A percentile compares a stretch with the other conserved stretches of the same genome.
These are phyloP conservation scores for Xerocomellus chrysenteron DNA, from an alignment of 768 basidiomycete genomes.

Conservation along the genomic window DNA sequence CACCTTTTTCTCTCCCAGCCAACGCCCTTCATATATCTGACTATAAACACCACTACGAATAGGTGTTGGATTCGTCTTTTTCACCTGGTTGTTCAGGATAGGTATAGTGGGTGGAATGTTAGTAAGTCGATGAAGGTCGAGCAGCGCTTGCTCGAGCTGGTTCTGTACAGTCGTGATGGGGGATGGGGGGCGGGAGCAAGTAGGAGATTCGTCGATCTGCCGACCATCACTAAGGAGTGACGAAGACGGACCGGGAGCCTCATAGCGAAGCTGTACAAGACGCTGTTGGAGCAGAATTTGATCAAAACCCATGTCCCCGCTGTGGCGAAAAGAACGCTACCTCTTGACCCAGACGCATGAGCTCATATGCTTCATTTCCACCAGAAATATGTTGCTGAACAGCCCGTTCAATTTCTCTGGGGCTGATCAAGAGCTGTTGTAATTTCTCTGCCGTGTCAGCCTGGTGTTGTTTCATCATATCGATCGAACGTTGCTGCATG, in stretches of 20 bases:
- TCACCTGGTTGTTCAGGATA: too few species aligned
- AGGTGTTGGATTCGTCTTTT: too few species aligned
- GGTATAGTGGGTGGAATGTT: conserved; percentile 45
- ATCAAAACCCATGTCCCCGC: neutral
- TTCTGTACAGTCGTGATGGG: conserved; percentile 29
- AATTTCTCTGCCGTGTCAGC: conserved; percentile 40
- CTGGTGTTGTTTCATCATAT: conserved; percentile 28
- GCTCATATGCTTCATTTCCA: conserved; percentile 34
- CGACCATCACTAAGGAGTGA: conserved; percentile 20
- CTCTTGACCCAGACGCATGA: too few species aligned
- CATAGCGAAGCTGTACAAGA: conserved; percentile 16
- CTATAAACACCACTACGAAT: too few species aligned
- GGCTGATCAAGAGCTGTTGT: conserved; percentile 38
- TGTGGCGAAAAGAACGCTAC: too few species aligned
- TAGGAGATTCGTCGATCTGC: conserved; percentile 24
- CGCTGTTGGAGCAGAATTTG: conserved; percentile 15
- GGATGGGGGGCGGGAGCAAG: conserved; percentile 21
- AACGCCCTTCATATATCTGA: too few species aligned
- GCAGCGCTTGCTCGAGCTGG: conserved; percentile 45
- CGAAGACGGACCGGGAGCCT: neutral
- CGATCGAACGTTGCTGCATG: conserved; percentile 31
- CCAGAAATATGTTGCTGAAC: conserved; percentile 40
- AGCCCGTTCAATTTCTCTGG: conserved; percentile 37
- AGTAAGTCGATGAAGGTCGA: conserved; percentile 48
- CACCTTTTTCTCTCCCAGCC: too few species aligned